Percentiles rank a stretch among this genome's conserved stretches.
These are phyloP conservation scores for Cladosporium halotolerans DNA, from an alignment of 2,329 filamentous ascomycete genomes.

Conservation along the genomic window DNA sequence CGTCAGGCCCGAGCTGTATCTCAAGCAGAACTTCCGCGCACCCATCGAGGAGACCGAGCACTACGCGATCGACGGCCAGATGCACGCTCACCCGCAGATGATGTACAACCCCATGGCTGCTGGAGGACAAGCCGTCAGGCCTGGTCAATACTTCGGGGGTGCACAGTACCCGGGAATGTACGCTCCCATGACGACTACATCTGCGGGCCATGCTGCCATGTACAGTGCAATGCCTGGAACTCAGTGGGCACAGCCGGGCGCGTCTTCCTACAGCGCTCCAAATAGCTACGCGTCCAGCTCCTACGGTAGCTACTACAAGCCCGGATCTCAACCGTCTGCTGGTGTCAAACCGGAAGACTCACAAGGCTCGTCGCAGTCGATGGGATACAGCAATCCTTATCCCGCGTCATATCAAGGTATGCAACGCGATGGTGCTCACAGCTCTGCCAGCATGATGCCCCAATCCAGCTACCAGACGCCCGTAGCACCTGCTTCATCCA, in stretches of 20 bases:
- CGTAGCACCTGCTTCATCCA: conserved; percentile 19
- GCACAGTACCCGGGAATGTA: conserved; percentile 28
- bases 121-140: conserved; percentile 25
- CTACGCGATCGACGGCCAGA: conserved; percentile 30
- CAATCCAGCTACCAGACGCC: conserved; percentile 24
- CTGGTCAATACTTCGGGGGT: conserved; percentile 25
- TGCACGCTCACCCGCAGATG: conserved; percentile 31
- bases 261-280: conserved; percentile 19
- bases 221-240: conserved; percentile 18
- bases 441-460: conserved; percentile 21
- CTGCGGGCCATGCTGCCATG: conserved; percentile 20
- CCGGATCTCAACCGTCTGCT: conserved; percentile 19
- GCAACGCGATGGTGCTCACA: conserved; percentile 23
- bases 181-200: conserved; percentile 15
- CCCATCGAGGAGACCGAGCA: conserved; percentile 34
- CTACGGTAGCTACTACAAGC: conserved; percentile 25
- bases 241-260: conserved; percentile 4
- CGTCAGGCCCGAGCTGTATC: conserved; percentile 32
- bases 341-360: conserved; percentile 18
- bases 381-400: conserved; percentile 26
- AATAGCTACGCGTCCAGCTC: conserved; percentile 20
- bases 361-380: conserved; percentile 18
- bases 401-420: conserved; percentile 22
- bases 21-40: conserved; percentile 35
- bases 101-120: conserved; percentile 27